Base-by-base conservation (phyloP, 768 basidiomycete species). In the Termitomyces sp. region DNA sequence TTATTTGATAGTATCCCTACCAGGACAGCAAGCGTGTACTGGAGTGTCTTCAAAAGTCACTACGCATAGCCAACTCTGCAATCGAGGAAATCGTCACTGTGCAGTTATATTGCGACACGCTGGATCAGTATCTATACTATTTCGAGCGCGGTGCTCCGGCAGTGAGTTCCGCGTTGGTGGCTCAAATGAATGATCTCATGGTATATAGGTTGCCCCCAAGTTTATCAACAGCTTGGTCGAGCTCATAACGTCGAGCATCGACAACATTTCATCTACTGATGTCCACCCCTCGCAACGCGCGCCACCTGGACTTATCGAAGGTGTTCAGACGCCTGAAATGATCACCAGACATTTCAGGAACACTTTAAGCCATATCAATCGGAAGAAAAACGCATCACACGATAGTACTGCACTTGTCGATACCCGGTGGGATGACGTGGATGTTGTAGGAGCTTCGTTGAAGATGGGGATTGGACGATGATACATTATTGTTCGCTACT, bases 51-150 rank as follows among this genome's bases (percentile, higher is more conserved):
- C 97, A 99, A 73, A 98, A 98, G 72, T 92, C 95, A 4, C 81
- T 98, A 31, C 86, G 96, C 2, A 98, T 97, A 68, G 97, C 97
- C 5, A 95, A 96, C 68, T 95, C 94, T 3, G 93, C 93, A 31
- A 96, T 94, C 57, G 97, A 98, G 73, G 96, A 98, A 69, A 92
- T 98, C 64, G 92, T 97, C 43, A 98, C 93, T 3, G 89, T 98
- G 2, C 96, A 98, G 71, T 80, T 98, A 8, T 98, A 98, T 72
- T 94, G 93, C 65, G 94, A 98, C 72, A 94, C 96, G 12, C 85
- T 99, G 37, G 96, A 99, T 71, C 91, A 90, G 69, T 98, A 98
- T 73, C 77, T 98, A 45, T 98, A 94, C 73, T 98, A 97, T 75
- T 89, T 98, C 57, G 96, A 99, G 68, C 92, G 88, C 50, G 91